Conservation (phyloP, 305 asterid genomes). For the Withania somnifera region DNA sequence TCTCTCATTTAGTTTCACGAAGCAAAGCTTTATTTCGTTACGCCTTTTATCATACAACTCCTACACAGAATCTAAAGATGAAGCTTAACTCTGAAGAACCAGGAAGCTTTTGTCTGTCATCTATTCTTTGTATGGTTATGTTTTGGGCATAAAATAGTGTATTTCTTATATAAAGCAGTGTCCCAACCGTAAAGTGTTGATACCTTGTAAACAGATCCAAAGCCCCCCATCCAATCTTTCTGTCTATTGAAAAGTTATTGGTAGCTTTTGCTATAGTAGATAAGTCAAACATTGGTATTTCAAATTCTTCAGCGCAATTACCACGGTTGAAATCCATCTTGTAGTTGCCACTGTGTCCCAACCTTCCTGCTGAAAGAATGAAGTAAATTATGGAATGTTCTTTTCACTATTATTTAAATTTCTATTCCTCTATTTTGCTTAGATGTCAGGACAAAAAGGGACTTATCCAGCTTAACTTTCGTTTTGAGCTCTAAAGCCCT, state of each 20-base stretch:
- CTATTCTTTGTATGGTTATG: slow-evolving; percentile 19
- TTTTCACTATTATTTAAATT: not conserved
- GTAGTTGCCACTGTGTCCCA: not conserved
- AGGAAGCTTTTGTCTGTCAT: not conserved
- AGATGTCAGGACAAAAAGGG: not conserved
- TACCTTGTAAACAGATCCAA: slow-evolving; percentile 13
- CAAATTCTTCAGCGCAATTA: not conserved
- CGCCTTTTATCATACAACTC: not conserved
- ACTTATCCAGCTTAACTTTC: not conserved
- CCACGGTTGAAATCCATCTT: not conserved
- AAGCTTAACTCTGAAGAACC: not conserved
- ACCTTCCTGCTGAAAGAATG: not conserved
- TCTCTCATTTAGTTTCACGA: not conserved
- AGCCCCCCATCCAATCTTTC: slow-evolving; percentile 3
- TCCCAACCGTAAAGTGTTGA: not conserved
- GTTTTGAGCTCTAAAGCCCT: not conserved
- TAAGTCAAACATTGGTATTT: not conserved
- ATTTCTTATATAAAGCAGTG: not conserved
- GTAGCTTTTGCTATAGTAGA: not conserved
- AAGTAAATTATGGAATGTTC: not conserved
- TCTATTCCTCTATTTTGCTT: not conserved
- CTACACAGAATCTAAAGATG: not conserved
- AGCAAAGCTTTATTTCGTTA: not conserved
- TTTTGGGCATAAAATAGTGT: not conserved
- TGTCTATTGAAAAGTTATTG: not conserved